phyloP scores from a whole-genome alignment of 352 stramenopile species.

The Phytophthora meadii region DNA sequence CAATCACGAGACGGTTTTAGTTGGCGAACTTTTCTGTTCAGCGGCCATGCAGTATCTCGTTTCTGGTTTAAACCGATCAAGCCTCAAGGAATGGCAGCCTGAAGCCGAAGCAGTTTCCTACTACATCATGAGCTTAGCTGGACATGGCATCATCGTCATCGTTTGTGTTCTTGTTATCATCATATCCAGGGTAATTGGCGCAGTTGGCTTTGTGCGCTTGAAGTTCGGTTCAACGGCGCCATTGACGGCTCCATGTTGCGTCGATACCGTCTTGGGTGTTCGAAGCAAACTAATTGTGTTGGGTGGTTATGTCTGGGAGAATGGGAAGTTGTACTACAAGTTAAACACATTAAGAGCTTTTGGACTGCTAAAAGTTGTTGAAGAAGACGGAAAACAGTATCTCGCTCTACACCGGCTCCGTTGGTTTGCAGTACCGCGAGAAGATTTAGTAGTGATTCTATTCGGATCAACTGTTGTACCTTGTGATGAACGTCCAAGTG shows the following conservation, averaged over 20 bases:
- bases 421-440: conserved; percentile 9
- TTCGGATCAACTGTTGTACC: neutral
- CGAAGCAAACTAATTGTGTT: conserved; percentile 7
- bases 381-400: conserved; percentile 14
- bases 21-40: conserved; percentile 23
- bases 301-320: conserved; percentile 9
- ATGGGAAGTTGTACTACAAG: conserved; percentile 6
- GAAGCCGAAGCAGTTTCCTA: conserved; percentile 9
- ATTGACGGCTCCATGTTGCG: conserved; percentile 5
- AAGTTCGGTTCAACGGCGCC: conserved; percentile 3
- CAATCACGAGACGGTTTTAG: conserved; percentile 27
- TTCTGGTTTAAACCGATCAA: conserved; percentile 22
- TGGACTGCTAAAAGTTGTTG: conserved; percentile 2
- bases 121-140: conserved; percentile 26
- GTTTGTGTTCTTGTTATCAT: conserved; percentile 2
- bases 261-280: conserved; percentile 5
- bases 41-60: conserved; percentile 15
- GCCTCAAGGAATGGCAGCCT: neutral
- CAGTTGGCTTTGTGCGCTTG: conserved; percentile 7
- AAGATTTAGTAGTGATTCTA: conserved; percentile 6
- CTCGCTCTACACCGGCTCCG: conserved; percentile 18
- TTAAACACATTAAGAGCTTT: conserved; percentile 8
- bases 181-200: neutral
- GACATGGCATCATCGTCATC: conserved; percentile 24
- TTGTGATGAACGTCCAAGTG: conserved; percentile 5